Percentiles rank a stretch among this genome's conserved stretches.
Conservation (phyloP, 2,329 filamentous ascomycete genomes). For the Domatiomyces catenatus region DNA sequence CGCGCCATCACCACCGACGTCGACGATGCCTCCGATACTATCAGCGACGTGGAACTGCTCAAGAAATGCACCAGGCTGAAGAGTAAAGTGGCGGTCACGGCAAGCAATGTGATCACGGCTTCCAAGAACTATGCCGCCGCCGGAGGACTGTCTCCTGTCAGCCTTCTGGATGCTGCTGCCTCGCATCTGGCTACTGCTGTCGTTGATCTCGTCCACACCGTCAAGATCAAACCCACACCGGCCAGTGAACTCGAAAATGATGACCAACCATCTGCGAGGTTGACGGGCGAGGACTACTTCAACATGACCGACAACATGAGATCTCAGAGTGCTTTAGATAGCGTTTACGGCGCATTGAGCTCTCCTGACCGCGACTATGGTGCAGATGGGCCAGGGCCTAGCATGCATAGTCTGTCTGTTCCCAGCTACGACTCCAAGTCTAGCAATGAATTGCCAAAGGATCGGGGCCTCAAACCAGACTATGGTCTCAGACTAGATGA, state of each 20-base stretch:
- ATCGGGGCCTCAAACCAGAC: conserved; percentile 11
- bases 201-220: conserved; percentile 67
- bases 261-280: conserved; percentile 48
- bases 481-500: conserved; percentile 30
- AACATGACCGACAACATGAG: conserved; percentile 35
- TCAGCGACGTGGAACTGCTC: conserved; percentile 37
- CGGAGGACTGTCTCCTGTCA: conserved; percentile 79
- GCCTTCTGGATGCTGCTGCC: conserved; percentile 78
- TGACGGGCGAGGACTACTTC: conserved; percentile 56
- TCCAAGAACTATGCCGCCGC: conserved; percentile 79
- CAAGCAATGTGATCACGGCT: conserved; percentile 89
- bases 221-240: conserved; percentile 68
- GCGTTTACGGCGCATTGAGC: conserved; percentile 58
- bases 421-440: conserved; percentile 8
- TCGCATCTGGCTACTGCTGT: conserved; percentile 76
- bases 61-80: conserved; percentile 57
- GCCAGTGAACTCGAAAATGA: conserved; percentile 64
- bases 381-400: conserved; percentile 2
- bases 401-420: conserved; percentile 4
- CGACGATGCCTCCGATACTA: conserved; percentile 39
- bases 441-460: background rate
- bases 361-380: conserved; percentile 39
- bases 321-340: conserved; percentile 49
- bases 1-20: conserved; percentile 74
- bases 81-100: conserved; percentile 72